Evolutionary conservation across 2,329 filamentous ascomycete species (phyloP).

Genomic region (Trichoderma guizhouense): DNA sequence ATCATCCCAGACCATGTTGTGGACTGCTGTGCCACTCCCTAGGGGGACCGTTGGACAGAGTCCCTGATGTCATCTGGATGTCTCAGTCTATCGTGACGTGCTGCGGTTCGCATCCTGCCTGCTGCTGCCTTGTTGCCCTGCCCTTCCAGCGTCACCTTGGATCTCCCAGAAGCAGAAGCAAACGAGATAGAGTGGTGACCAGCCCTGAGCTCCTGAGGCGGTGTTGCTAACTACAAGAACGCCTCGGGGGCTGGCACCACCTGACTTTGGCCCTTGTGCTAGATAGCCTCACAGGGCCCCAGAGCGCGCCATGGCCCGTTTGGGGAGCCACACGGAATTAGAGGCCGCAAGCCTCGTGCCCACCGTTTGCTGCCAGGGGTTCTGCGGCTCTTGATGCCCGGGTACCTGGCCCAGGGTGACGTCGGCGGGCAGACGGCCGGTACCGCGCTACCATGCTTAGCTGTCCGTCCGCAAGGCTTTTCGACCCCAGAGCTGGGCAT

Average conservation of each 20-base stretch:
- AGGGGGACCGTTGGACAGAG: not conserved
- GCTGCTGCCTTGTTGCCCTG: not conserved
- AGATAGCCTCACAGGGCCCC: slow-evolving; percentile 12
- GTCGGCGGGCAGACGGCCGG: not conserved
- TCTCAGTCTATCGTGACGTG: slow-evolving; percentile 13
- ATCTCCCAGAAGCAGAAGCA: not conserved
- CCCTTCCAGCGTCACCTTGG: not conserved
- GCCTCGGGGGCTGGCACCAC: slow-evolving; percentile 16
- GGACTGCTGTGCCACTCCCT: not conserved
- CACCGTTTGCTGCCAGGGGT: slow-evolving; percentile 2
- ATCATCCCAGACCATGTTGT: not conserved
- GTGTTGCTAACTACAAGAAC: slow-evolving; percentile 12
- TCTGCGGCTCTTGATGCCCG: slow-evolving; percentile 9
- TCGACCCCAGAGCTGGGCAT: slow-evolving; percentile 15
- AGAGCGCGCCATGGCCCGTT: not conserved
- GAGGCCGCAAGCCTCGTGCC: slow-evolving; percentile 14
- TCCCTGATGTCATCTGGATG: slow-evolving; percentile 10
- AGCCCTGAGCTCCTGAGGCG: slow-evolving; percentile 1
- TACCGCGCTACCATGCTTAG: slow-evolving; percentile 1
- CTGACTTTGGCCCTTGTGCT: slow-evolving; percentile 4
- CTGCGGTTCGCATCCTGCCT: slow-evolving; percentile 9
- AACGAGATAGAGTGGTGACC: not conserved
- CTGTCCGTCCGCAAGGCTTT: slow-evolving; percentile 4
- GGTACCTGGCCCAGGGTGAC: not conserved
- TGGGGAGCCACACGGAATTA: not conserved